These are phyloP conservation scores for Pseudodiploospora longispora DNA, from an alignment of 2,329 filamentous ascomycete species.

Conservation along the genomic window DNA sequence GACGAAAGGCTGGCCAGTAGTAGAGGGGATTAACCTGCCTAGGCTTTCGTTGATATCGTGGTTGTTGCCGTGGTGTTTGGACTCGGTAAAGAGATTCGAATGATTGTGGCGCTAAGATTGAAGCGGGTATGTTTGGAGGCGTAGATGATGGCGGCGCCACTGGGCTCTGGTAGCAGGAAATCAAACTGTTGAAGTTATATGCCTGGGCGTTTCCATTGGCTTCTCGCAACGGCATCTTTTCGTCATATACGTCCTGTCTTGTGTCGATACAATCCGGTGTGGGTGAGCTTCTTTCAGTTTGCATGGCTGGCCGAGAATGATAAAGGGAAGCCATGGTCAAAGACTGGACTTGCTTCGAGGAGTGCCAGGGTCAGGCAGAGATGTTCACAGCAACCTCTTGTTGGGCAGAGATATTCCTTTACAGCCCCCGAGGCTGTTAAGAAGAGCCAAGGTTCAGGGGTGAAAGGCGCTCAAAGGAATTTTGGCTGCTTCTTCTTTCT, in stretches of 20 bases:
- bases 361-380: constrained; percentile 6
- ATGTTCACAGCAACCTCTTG: constrained; percentile 22
- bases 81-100: constrained; percentile 32
- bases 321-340: constrained; percentile 31
- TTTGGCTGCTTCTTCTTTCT: constrained; percentile 19
- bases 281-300: constrained; percentile 43
- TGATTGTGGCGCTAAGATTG: constrained; percentile 43
- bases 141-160: constrained; percentile 35
- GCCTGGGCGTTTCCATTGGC: constrained; percentile 44
- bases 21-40: constrained; percentile 51
- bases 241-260: constrained; percentile 30
- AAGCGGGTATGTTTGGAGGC: constrained; percentile 41
- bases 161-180: constrained; percentile 36
- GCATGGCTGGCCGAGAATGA: constrained; percentile 38
- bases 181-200: constrained; percentile 31
- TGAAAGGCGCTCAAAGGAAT: constrained; percentile 38
- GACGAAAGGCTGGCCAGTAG: constrained; percentile 53
- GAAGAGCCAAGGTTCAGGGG: constrained; percentile 22
- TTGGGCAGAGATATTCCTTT: constrained; percentile 18
- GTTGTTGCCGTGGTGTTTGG: constrained; percentile 29
- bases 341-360: constrained; percentile 6
- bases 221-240: constrained; percentile 42
- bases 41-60: constrained; percentile 25
- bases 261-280: constrained; percentile 39
- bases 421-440: constrained; percentile 21